Base-by-base conservation (phyloP, 176 grass and related monocot genomes). In the Panicum miliaceum region DNA sequence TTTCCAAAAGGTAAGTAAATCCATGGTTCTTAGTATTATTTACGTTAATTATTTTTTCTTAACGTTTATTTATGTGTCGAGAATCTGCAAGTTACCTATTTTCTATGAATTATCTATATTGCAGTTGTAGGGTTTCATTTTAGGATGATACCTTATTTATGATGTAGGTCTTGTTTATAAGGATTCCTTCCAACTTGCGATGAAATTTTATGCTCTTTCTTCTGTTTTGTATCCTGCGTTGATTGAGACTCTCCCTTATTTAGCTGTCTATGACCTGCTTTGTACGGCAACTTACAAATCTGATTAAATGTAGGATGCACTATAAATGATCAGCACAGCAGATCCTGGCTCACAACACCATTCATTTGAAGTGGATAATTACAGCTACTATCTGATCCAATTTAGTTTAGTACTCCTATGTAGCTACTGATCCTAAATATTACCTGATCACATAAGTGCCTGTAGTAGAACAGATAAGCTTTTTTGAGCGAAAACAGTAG, bases 1-100 rank as follows among this genome's bases (percentile, higher is more conserved):
- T 53, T 45, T 77, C 56, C 59, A 11, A 75, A 85, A 43, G 45
- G 23, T 15, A 62, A 67, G 7, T 35, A n/a, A 81, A 70, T 81
- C 61, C 42, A 25, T 62, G 26, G 6, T 77, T 68, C 34, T 64
- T 81, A 52, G 35, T 12, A 61, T 89, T 85, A 20, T 65, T 52
- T 85, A 18, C 19, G 41, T 51, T 60, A 56, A 68, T 22, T 60
- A 68, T n/a, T 61, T 79, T 61, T 79, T 84, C 3, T 79, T 77
- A 8, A 52, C 8, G 18, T 59, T 82, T 63, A 61, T 32, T 73
- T 34, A 32, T 67, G 40, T 47, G 75, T 32, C 52, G 38, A 27
- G 16, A 47, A 70, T 51, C 62, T 68, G 52, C 14, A 10, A 36
- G 81, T 22, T 10, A 12, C 23, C 6, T 35, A 16, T 71, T 12